Conservation (phyloP, 2,329 filamentous ascomycete species). For the Aspergillus piperis region DNA sequence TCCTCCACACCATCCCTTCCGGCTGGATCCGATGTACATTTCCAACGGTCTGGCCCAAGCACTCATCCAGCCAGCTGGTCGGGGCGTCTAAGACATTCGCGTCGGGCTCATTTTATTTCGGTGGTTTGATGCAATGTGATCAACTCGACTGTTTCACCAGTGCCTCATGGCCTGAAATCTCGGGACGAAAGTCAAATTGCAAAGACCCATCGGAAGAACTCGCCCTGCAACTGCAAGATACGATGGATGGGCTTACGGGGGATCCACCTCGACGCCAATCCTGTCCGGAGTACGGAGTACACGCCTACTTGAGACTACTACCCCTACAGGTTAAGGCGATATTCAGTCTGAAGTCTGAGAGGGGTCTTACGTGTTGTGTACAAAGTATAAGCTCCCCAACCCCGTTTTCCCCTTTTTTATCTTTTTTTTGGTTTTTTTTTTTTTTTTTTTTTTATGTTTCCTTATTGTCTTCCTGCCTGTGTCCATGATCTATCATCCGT, state of each 20-base stretch:
- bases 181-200: constrained; percentile 15
- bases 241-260: constrained; percentile 1
- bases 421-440: no score
- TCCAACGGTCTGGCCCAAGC: neutral
- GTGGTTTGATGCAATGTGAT: constrained; percentile 11
- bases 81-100: constrained; percentile 9
- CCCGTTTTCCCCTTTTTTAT: neutral
- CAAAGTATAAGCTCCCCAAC: constrained; percentile 1
- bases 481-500: neutral
- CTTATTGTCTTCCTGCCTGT: neutral
- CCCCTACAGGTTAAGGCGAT: neutral
- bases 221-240: constrained; percentile 9
- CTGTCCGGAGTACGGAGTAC: constrained; percentile 5
- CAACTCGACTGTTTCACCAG: constrained; percentile 23
- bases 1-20: neutral
- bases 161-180: constrained; percentile 21
- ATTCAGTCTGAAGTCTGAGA: neutral
- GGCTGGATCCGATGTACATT: constrained; percentile 1
- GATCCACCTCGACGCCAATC: neutral
- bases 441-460: no score
- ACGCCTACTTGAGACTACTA: constrained; percentile 9
- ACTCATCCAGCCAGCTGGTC: neutral
- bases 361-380: constrained; percentile 11
- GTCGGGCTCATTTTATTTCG: constrained; percentile 15
- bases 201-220: constrained; percentile 2